Conservation (phyloP, 2,329 filamentous ascomycete genomes). For the Verticillium longisporum region DNA sequence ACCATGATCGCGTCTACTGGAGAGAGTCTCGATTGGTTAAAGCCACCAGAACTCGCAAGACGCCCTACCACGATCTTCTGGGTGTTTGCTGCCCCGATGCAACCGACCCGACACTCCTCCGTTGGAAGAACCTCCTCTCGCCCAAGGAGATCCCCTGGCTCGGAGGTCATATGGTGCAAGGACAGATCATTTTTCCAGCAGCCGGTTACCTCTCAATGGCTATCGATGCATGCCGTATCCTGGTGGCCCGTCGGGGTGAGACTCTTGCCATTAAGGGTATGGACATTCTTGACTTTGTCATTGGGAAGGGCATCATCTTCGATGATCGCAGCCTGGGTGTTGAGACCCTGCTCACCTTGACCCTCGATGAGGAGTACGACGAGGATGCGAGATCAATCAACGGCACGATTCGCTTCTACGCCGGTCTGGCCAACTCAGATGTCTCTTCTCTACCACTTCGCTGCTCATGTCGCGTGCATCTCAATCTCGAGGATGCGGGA, state of each 20-base stretch:
- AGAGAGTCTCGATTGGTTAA: constrained; percentile 20
- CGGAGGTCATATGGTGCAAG: constrained; percentile 25
- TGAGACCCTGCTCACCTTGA: neutral
- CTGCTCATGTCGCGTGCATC: no score
- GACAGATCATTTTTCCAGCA: constrained; percentile 34
- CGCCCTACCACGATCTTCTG: constrained; percentile 27
- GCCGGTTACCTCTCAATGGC: constrained; percentile 28
- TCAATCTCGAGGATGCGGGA: no score
- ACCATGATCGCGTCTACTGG: constrained; percentile 27
- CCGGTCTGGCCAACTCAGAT: no score
- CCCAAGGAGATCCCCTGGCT: constrained; percentile 25
- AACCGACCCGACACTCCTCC: constrained; percentile 4
- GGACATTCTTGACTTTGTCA: neutral
- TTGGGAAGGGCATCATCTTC: constrained; percentile 2
- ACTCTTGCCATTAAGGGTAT: neutral
- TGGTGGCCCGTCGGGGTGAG: neutral
- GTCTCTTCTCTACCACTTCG: no score
- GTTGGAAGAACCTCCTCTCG: constrained; percentile 15
- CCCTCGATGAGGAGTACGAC: neutral
- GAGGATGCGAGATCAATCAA: no score
- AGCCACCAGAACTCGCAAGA: constrained; percentile 19
- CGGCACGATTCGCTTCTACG: no score
- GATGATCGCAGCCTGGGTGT: neutral
- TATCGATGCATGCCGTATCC: neutral
- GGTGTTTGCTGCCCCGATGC: constrained; percentile 7